Percentiles rank a stretch among this genome's conserved stretches.
Evolutionary conservation across 2,329 filamentous ascomycete species (phyloP).

Genomic region (Calonectria montana): DNA sequence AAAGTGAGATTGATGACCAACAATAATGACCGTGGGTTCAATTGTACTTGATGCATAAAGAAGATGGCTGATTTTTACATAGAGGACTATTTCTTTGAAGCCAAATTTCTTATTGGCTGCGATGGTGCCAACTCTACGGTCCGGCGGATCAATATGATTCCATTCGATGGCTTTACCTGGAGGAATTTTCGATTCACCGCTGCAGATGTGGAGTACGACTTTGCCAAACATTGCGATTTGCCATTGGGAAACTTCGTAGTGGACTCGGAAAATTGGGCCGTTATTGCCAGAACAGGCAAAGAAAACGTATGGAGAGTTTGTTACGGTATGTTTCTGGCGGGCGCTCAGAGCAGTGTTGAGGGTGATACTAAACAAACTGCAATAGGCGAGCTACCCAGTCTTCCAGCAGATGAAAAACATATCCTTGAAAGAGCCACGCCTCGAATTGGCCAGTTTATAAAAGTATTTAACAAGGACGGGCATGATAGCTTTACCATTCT

Average conservation of each 20-base stretch:
- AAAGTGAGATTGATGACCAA: background rate
- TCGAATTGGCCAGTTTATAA: background rate
- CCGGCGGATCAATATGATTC: background rate
- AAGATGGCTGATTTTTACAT: background rate
- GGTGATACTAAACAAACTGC: no score
- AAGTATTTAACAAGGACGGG: background rate
- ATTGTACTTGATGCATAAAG: background rate
- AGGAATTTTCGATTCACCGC: background rate
- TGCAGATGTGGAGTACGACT: background rate
- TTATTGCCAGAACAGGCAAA: background rate
- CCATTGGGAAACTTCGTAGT: background rate
- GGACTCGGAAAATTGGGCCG: background rate
- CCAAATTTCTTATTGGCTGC: background rate
- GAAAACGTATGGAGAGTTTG: background rate
- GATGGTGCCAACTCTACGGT: background rate
- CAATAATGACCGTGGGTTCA: background rate
- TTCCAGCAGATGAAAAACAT: background rate
- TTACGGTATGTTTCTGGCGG: background rate
- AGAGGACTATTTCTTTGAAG: background rate
- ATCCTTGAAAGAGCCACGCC: background rate
- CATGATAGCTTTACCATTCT: background rate
- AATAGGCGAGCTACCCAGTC: background rate
- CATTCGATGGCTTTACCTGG: background rate
- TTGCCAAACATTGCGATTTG: background rate
- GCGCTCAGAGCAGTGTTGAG: no score